Conservation (phyloP, 306 rosid genomes). For the Spatholobus suberectus region DNA sequence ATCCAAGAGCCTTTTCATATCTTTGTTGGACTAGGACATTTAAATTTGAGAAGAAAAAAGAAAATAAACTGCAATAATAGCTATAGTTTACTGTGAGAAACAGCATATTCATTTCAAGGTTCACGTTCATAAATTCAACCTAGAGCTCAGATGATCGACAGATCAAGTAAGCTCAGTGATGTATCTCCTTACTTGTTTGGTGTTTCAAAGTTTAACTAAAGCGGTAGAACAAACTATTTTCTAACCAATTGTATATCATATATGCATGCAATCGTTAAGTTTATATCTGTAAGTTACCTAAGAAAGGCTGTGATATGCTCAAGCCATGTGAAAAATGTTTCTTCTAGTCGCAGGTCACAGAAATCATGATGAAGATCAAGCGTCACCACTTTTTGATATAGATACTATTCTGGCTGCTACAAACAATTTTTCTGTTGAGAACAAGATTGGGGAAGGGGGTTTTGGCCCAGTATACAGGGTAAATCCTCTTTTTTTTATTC, state of each 20-base stretch:
- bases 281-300: neutral
- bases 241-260: neutral
- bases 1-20: neutral
- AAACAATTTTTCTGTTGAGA: constrained; percentile 39
- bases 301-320: neutral
- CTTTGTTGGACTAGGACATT: neutral
- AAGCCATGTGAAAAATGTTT: constrained; percentile 11
- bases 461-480: constrained; percentile 64
- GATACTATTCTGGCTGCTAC: constrained; percentile 46
- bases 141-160: neutral
- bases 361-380: constrained; percentile 39
- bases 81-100: neutral
- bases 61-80: neutral
- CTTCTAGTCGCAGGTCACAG: constrained; percentile 3
- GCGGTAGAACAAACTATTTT: neutral
- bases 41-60: neutral
- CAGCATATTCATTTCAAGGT: neutral
- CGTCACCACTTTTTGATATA: constrained; percentile 42
- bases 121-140: neutral
- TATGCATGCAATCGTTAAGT: neutral
- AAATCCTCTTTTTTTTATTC: neutral
- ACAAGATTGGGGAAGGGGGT: constrained; percentile 59
- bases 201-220: neutral
- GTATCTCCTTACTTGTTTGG: neutral
- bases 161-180: neutral